Evolutionary conservation across 139 green algal genomes (phyloP), one percentile per base, ranked within the genome.

Genomic region (Chlamydomonas eustigma): DNA sequence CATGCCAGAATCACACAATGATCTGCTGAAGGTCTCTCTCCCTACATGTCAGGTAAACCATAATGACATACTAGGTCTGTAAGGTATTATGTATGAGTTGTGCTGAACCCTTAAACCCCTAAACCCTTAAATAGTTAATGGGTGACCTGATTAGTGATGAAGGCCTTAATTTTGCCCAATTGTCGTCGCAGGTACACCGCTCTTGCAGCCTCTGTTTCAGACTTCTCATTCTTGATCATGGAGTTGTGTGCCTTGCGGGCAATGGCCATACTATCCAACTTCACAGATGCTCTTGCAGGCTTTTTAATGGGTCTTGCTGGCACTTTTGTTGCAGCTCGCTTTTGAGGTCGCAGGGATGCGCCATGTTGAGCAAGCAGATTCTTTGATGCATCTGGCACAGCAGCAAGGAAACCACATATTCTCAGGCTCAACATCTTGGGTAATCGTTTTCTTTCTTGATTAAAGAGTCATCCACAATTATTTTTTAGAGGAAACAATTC

Each of bases 161-260:
- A 92, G 75, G 79, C 80, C 37, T 58, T 22, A 63, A 89, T 34
- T 74, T 85, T 80, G 2, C 87, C 64, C 6, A 91, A 32, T 66
- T 92, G 79, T 5, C 65, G 6, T 12, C 68, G 38, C 35, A 92
- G 78, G 77, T 81, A 92, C 4, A 35, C 51, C 0, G 76, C 67
- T 1, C 86, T 78, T 28, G n/a, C 58, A 8, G 58, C 58, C 58
- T 69, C 25, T 8, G 30, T 4, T 72, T 32, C 22, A 37, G 30
- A 4, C 4, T 2, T 22, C 2, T 32, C n/a, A 25, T 65, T 24
- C 36, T 18, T 58, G 44, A 58, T 18, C 12, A 12, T 58, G 44
- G 12, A 28, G 44, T 58, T 58, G 44, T 58, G 44, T 18, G 12
- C 44, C 44, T 28, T 28, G 44, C 44, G 44, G 44, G 44, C 44